Percentiles rank a stretch among this genome's conserved stretches.
Conservation (phyloP, 192 early-diverging fungal genomes). For the Entomortierella lignicola region DNA sequence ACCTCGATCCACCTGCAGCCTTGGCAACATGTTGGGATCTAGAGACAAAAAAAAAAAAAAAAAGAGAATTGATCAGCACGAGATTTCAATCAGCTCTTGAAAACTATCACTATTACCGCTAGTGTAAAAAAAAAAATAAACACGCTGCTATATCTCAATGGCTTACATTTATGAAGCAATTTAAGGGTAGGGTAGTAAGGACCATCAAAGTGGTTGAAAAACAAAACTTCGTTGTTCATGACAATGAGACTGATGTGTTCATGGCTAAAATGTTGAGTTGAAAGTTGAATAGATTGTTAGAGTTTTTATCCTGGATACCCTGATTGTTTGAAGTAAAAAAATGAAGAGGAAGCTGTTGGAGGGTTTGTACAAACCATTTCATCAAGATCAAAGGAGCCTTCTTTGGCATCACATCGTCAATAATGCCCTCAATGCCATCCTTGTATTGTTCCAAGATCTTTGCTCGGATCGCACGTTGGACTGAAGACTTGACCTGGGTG, state of each 20-base stretch:
- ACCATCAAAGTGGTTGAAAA: conserved; percentile 97
- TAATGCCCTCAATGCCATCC: conserved; percentile 76
- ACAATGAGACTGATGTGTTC: conserved; percentile 89
- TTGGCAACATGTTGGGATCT: conserved; percentile 93
- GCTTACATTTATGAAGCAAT: conserved; percentile 90
- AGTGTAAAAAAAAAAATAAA: no score
- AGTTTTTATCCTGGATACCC: no score
- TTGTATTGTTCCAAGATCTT: conserved; percentile 93
- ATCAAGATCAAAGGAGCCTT: conserved; percentile 87
- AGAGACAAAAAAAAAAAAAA: neutral
- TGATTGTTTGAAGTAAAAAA: no score
- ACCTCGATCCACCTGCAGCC: conserved; percentile 93
- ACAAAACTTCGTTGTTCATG: conserved; percentile 87
- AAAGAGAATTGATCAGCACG: neutral
- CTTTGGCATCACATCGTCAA: conserved; percentile 98
- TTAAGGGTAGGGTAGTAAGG: conserved; percentile 88
- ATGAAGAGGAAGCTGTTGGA: no score
- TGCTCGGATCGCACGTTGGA: conserved; percentile 84
- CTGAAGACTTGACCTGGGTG: conserved; percentile 92
- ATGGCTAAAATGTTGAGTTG: conserved; percentile 63
- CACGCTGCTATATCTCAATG: no score
- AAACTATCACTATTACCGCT: no score
- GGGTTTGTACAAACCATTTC: conserved; percentile 73
- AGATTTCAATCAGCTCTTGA: neutral
- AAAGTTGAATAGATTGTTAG: neutral